Conservation (phyloP, 768 basidiomycete species). For the Rhodotorula toruloides region DNA sequence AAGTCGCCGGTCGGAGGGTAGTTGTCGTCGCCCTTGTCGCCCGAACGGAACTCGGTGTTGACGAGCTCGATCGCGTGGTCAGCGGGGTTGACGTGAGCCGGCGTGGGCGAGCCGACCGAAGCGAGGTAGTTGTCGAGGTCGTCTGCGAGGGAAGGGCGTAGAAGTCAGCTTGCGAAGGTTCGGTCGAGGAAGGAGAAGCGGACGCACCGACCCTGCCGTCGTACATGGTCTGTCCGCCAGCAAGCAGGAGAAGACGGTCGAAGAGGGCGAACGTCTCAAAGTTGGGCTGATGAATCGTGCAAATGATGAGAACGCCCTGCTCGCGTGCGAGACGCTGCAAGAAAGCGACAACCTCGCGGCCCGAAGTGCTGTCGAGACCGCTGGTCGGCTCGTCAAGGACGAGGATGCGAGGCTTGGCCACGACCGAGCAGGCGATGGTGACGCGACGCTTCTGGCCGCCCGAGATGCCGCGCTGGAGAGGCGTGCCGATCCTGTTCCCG, state of each 20-base stretch:
- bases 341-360: constrained; percentile 44
- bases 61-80: constrained; percentile 62
- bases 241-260: constrained; percentile 58
- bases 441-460: constrained; percentile 65
- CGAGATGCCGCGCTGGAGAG: constrained; percentile 58
- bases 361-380: constrained; percentile 51
- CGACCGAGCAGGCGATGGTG: constrained; percentile 59
- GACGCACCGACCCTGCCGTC: constrained; percentile 45
- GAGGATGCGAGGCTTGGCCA: constrained; percentile 59
- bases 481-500: constrained; percentile 56
- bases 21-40: not conserved
- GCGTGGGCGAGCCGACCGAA: constrained; percentile 45
- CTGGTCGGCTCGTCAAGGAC: constrained; percentile 63
- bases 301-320: constrained; percentile 57
- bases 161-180: not conserved
- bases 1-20: not conserved
- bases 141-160: constrained; percentile 37
- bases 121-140: constrained; percentile 47
- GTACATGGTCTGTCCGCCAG: constrained; percentile 54
- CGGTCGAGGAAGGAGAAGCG: no score
- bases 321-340: constrained; percentile 52
- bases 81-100: constrained; percentile 53
- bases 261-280: constrained; percentile 61
- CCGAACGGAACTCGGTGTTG: constrained; percentile 40
- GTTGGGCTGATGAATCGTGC: constrained; percentile 65